Base-by-base conservation (phyloP, 2,329 filamentous ascomycete species). In the Daldinia sp. region DNA sequence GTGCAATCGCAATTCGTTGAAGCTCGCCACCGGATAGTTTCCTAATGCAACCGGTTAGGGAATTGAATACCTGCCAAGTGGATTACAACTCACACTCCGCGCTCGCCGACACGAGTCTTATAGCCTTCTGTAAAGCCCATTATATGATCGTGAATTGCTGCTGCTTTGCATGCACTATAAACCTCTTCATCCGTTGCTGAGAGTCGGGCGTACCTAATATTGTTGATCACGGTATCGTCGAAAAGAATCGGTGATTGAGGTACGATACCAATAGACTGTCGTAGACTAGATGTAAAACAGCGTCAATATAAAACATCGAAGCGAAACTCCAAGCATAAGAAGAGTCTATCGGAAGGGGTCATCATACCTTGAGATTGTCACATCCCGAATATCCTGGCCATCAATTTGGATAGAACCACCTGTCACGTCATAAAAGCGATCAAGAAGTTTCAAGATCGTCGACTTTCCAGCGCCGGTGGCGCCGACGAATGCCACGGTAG, bases 1-100 rank as follows among this genome's bases (percentile, higher is more conserved):
- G 85, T 6, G 88, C 88, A 72, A 90, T 90, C 4, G 88, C 87
- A 25, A 90, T 82, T 47, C 88, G 84, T 70, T 90, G 88, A 4
- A 89, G 76, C 72, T 90, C 87, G 21, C 88, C 88, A 1, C 88
- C 88, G 3, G 87, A 90, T 1, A 90, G 77, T 78, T 87, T 87
- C 53, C 81, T 82, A 61, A 6, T n/a, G 25, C 2, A 29, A 52
- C 73, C 27, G 73, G 63, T 39, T 11, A 60, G 21, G 9, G 2
- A 3, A n/a, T 19, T 27, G 9, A 19, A 43, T 49, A 21, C 3
- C 8, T 15, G 9, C 8, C 21, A n/a, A n/a, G 7, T 3, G 15
- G 17, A 41, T 37, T 15, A 39, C 11, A 25, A 71, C 74, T 71
- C 79, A 82, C 58, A 84, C 74, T 7, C 83, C 83, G 3, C 82